phyloP scores from a whole-genome alignment of 306 rosid species.

The cucumber (Cucumis sativus) region Cucumber_9930_V3 NC_026655.2:28576501-28577000 shows the following conservation, averaged over 20 bases:
- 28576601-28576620: background rate
- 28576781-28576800: slow-evolving; percentile 42
- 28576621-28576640: background rate
- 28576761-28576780: background rate
- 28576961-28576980: background rate
- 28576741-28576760: background rate
- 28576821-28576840: slow-evolving; percentile 80
- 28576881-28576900: slow-evolving; percentile 96
- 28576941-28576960: background rate
- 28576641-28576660: background rate
- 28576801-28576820: slow-evolving; percentile 41
- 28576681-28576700: background rate
- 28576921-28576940: slow-evolving; percentile 39
- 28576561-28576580: background rate
- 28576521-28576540: background rate
- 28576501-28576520: background rate
- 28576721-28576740: background rate
- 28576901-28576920: slow-evolving; percentile 80
- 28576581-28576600: background rate
- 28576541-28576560: background rate
- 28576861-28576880: slow-evolving; percentile 89
- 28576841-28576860: slow-evolving; percentile 99
- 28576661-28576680: background rate
- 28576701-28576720: background rate
- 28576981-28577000: background rate